Percentiles rank a stretch among this genome's conserved stretches.
Evolutionary conservation across 1,284 basidiomycete genomes (phyloP).

Genomic region (Kwoniella shivajii): DNA sequence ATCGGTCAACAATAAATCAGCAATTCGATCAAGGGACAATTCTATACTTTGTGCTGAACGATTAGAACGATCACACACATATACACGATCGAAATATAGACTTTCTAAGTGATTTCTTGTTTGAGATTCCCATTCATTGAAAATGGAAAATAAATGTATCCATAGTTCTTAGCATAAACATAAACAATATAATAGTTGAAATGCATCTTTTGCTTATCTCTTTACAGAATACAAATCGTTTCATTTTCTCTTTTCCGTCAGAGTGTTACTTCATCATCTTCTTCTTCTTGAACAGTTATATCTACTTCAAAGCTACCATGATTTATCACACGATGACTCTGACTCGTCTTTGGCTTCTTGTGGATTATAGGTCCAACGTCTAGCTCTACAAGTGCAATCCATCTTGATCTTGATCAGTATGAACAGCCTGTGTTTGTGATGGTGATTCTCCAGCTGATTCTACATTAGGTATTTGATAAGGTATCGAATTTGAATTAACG

Average conservation of each 20-base stretch:
- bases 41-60: background rate
- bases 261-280: too few species aligned
- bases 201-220: too few species aligned
- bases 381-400: constrained; percentile 5
- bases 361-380: too few species aligned
- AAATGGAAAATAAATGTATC: constrained; percentile 4
- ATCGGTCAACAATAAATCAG: constrained; percentile 25
- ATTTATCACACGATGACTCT: too few species aligned
- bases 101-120: background rate
- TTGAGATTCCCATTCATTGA: background rate
- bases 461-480: background rate
- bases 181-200: too few species aligned
- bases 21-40: background rate
- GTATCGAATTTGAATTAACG: too few species aligned
- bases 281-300: background rate
- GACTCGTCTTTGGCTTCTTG: too few species aligned
- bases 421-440: background rate
- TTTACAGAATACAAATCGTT: too few species aligned
- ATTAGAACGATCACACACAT: background rate
- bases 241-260: too few species aligned
- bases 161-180: too few species aligned
- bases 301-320: background rate
- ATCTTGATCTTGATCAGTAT: background rate
- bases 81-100: constrained; percentile 1
- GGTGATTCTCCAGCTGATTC: background rate